Evolutionary conservation across 805 yeast species (phyloP), one percentile per base, ranked within the genome.

Genomic region (Lipomyces kockii): DNA sequence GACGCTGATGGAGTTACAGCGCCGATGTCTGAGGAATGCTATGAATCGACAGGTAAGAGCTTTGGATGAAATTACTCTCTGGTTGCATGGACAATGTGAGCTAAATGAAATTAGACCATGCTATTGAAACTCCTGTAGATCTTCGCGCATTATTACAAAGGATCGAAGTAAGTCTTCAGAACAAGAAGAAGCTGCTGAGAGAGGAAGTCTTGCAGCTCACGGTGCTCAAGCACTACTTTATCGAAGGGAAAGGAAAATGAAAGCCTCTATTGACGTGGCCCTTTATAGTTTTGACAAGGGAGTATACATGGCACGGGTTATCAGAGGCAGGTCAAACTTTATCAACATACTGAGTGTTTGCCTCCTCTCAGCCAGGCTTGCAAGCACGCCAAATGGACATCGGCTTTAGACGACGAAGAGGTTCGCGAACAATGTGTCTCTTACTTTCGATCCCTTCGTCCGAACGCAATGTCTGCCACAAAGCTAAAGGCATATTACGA

Each of bases 251-350:
- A 51, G 54, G 14, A 51, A 25, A 25, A 51, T 51, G 54, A 8
- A 51, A 51, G 54, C 54, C 12, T 51, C 54, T 25, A 51, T 51
- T 51, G 54, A n/a, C 54, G 25, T 25, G 54, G 54, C 54, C 25
- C 14, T 5, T 51, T 51, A 51, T 17, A 51, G 29, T n/a, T 51
- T 51, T 51, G n/a, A n/a, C n/a, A n/a, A n/a, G n/a, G n/a, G n/a
- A n/a, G n/a, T n/a, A n/a, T n/a, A n/a, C n/a, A n/a, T n/a, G n/a
- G n/a, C n/a, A n/a, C n/a, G n/a, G n/a, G n/a, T n/a, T n/a, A n/a
- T n/a, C n/a, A n/a, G n/a, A n/a, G 54, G 2, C 54, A 12, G 29
- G 54, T 11, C 25, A 51, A 12, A 7, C 54, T 51, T 51, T 51
- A 51, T 20, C 25, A 51, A 51, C 7, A 51, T 51, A 7, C 54